A percentile compares a stretch with the other conserved stretches of the same genome.
These are phyloP conservation scores for Mucor plumbeus DNA, from an alignment of 371 early-diverging fungal species.

Conservation along the genomic window DNA sequence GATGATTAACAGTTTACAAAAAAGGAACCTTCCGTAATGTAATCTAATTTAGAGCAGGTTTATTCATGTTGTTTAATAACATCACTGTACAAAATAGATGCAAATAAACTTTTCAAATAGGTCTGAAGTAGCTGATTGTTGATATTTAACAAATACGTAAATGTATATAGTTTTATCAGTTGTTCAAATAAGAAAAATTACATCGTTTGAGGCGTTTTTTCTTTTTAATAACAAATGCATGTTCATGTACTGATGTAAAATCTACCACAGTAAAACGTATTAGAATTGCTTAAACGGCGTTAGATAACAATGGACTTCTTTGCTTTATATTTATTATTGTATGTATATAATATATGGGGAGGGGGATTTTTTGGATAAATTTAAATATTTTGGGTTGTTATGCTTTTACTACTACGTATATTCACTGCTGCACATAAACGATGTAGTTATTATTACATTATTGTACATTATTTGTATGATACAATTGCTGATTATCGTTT, in stretches of 20 bases:
- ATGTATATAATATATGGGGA: neutral
- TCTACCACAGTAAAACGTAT: too few species aligned
- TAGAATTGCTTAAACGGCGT: too few species aligned
- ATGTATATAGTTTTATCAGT: too few species aligned
- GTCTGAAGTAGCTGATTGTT: too few species aligned
- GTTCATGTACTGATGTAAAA: too few species aligned
- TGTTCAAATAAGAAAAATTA: too few species aligned
- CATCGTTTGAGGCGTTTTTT: too few species aligned
- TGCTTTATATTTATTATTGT: neutral
- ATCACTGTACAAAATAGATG: neutral
- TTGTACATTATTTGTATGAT: neutral
- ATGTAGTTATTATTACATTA: neutral
- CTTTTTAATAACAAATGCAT: too few species aligned
- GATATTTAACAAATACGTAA: too few species aligned
- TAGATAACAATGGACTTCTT: too few species aligned
- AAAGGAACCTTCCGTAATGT: neutral
- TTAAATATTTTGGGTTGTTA: neutral
- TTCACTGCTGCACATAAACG: neutral
- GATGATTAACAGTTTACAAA: neutral
- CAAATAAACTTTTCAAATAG: neutral
- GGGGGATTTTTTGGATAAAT: neutral
- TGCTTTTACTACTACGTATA: neutral
- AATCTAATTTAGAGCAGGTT: neutral
- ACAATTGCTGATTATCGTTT: neutral
- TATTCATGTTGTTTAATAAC: neutral